A percentile compares a stretch with the other conserved stretches of the same genome.
These are phyloP conservation scores for Excoecaria cochinchinensis DNA, from an alignment of 345 rosid species.

Conservation along the genomic window DNA sequence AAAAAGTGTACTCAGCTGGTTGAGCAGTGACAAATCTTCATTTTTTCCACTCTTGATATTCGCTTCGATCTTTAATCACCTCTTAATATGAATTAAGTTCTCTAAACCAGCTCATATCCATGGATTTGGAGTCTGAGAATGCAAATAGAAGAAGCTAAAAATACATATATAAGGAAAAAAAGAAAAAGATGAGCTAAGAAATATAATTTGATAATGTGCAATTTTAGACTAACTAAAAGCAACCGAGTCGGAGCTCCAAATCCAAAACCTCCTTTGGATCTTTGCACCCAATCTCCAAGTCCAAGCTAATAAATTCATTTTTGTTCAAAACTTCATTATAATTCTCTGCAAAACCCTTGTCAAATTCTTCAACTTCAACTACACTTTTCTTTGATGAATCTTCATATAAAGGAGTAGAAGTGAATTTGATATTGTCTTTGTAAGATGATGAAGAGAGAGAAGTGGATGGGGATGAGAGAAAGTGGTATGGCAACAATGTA, in stretches of 20 bases:
- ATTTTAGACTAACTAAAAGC: conserved; percentile 13
- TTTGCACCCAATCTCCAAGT: conserved; percentile 44
- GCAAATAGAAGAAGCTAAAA: neutral
- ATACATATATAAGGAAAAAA: neutral
- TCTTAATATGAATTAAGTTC: too few species aligned
- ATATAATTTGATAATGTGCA: neutral
- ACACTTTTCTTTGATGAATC: conserved; percentile 26
- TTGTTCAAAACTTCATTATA: conserved; percentile 29
- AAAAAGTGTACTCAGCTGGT: neutral
- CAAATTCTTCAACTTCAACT: conserved; percentile 31
- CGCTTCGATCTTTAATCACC: too few species aligned
- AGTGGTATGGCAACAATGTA: conserved; percentile 10
- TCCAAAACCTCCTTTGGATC: conserved; percentile 50
- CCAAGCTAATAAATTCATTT: conserved; percentile 39
- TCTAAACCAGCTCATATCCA: neutral
- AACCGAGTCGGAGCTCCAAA: conserved; percentile 74
- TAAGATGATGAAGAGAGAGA: conserved; percentile 31
- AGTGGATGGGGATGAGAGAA: neutral
- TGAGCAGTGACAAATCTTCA: neutral
- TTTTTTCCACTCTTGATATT: too few species aligned
- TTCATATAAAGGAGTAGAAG: conserved; percentile 19
- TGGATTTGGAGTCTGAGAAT: neutral
- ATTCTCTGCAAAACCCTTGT: conserved; percentile 9
- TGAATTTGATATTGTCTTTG: conserved; percentile 22
- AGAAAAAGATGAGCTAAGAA: neutral